A percentile compares a stretch with the other conserved stretches of the same genome.
phyloP scores from a whole-genome alignment of 768 basidiomycete species.

The Myochromella boudieri region DNA sequence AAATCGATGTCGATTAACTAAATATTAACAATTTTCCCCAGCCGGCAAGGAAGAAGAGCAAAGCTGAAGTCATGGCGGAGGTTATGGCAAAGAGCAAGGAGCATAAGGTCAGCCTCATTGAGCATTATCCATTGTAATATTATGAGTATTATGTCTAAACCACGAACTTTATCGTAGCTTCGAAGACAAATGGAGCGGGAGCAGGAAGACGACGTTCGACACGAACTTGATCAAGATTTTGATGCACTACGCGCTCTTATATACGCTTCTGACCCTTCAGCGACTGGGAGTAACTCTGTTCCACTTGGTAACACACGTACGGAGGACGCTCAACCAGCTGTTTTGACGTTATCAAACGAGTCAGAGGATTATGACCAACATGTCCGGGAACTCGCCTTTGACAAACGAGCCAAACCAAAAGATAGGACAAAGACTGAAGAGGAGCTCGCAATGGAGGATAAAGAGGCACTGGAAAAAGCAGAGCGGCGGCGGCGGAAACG shows the following conservation, averaged over 20 bases:
- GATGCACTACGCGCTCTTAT: constrained; percentile 77
- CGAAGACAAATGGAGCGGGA: constrained; percentile 88
- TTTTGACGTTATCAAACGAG: constrained; percentile 23
- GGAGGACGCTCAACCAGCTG: constrained; percentile 16
- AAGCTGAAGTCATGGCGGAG: constrained; percentile 97
- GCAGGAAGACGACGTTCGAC: constrained; percentile 80
- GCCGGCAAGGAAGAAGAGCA: constrained; percentile 85
- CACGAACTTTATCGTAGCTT: constrained; percentile 46
- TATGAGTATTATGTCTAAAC: not conserved
- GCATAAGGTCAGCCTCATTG: constrained; percentile 76
- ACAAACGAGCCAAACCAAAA: constrained; percentile 90
- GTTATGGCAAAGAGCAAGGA: constrained; percentile 97
- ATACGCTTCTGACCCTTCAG: constrained; percentile 51
- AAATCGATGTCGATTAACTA: not conserved
- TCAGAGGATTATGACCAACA: constrained; percentile 84
- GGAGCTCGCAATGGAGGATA: constrained; percentile 86
- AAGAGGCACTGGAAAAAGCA: constrained; percentile 81
- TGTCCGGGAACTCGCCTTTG: constrained; percentile 91
- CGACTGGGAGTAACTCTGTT: constrained; percentile 36
- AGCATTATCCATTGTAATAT: constrained; percentile 12
- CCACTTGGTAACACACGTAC: constrained; percentile 25
- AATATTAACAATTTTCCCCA: constrained; percentile 27
- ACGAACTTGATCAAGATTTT: constrained; percentile 87
- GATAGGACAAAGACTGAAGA: constrained; percentile 97
- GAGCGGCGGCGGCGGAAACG: constrained; percentile 76